A percentile compares a stretch with the other conserved stretches of the same genome.
Evolutionary conservation across 2,329 filamentous ascomycete genomes (phyloP).

Genomic region (Tolypocladium inflatum): DNA sequence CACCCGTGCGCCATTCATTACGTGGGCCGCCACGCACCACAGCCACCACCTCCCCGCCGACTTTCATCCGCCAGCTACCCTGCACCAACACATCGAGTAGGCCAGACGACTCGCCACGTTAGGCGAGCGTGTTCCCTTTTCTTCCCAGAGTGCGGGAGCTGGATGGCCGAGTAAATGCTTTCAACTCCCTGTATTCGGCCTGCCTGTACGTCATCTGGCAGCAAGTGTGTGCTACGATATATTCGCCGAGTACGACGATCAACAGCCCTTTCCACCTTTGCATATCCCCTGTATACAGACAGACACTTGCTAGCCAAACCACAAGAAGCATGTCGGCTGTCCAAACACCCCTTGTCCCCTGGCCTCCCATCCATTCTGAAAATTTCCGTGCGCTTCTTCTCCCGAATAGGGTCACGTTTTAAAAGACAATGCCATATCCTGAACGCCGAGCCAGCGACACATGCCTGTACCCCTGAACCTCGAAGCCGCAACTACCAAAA

Average conservation of each 20-base stretch:
- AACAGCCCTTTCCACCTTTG: background rate
- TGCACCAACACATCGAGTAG: background rate
- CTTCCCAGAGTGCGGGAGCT: too few species aligned
- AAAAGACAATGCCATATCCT: background rate
- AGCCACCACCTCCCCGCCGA: background rate
- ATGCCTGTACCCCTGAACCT: background rate
- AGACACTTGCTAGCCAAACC: background rate
- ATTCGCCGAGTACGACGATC: background rate
- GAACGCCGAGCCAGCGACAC: background rate
- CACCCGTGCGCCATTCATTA: background rate
- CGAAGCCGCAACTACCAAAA: background rate
- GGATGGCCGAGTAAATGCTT: background rate
- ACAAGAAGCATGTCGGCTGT: background rate
- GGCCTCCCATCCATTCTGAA: background rate
- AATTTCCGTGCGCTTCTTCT: background rate
- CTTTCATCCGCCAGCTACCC: background rate
- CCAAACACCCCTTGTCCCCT: background rate
- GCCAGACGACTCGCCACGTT: background rate
- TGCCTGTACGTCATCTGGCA: background rate
- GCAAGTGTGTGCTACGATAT: background rate
- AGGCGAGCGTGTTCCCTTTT: background rate
- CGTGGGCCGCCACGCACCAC: background rate
- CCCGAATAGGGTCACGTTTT: background rate
- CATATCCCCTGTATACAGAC: background rate
- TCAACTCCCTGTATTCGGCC: background rate